Percentiles rank a stretch among this genome's conserved stretches.
Evolutionary conservation across 495 filamentous ascomycete species (phyloP).

Genomic region (Neurospora sp.): DNA sequence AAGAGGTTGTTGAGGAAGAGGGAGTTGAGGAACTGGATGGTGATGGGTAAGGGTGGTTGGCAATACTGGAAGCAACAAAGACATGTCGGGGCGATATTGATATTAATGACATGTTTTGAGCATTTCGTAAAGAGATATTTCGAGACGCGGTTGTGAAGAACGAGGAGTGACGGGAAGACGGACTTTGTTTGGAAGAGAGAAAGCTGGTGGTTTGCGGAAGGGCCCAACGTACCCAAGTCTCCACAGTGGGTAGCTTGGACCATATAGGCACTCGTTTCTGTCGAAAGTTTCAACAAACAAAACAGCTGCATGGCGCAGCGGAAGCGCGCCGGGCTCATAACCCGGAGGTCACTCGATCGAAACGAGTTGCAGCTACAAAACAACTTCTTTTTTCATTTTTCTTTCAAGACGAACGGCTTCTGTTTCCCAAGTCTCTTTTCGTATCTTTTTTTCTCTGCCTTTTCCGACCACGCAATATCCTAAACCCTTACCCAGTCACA

Average conservation of each 20-base stretch:
- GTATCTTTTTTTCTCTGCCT: neutral
- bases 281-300: no score
- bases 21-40: neutral
- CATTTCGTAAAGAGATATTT: no score
- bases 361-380: conserved; percentile 2
- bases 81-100: no score
- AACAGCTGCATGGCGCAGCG: conserved; percentile 9
- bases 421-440: neutral
- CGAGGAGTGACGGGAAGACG: neutral
- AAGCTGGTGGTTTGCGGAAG: neutral
- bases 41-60: neutral
- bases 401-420: neutral
- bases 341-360: conserved; percentile 10
- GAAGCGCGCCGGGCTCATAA: conserved; percentile 11
- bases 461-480: neutral
- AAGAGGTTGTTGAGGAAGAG: no score
- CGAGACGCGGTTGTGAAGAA: neutral
- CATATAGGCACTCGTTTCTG: neutral
- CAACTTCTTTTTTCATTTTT: conserved; percentile 3
- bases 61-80: no score
- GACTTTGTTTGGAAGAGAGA: neutral
- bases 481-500: neutral
- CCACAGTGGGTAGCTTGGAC: neutral
- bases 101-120: no score
- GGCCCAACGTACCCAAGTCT: neutral